Conservation (phyloP, 1,139 yeast species). For the Kluyveromyces sp. region DNA sequence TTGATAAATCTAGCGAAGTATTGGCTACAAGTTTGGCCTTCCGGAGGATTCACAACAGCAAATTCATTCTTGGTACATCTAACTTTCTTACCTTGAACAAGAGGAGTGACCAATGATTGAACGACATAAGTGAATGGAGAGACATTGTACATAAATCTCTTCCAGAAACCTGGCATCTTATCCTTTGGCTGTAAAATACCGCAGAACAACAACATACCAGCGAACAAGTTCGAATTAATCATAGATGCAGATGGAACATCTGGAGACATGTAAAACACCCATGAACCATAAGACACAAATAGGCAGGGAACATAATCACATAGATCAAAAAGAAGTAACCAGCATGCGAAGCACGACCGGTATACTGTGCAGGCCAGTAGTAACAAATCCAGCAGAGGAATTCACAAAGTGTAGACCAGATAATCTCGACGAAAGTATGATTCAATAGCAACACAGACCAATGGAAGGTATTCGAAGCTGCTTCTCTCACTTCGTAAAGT, state of each 20-base stretch:
- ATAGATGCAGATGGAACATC: constrained; percentile 54
- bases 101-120: constrained; percentile 43
- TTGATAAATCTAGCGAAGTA: constrained; percentile 36
- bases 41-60: constrained; percentile 42
- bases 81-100: constrained; percentile 48
- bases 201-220: constrained; percentile 47
- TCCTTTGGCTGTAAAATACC: constrained; percentile 50
- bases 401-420: constrained; percentile 41
- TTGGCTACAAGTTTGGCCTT: constrained; percentile 48
- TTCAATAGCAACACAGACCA: constrained; percentile 49
- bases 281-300: constrained; percentile 45
- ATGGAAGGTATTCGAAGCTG: constrained; percentile 53
- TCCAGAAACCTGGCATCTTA: constrained; percentile 55
- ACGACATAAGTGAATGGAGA: constrained; percentile 64
- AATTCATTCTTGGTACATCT: constrained; percentile 41
- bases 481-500: constrained; percentile 51
- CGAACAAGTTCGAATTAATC: constrained; percentile 41
- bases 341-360: constrained; percentile 37
- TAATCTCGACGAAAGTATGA: constrained; percentile 44
- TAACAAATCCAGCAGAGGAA: constrained; percentile 43
- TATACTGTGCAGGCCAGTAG: constrained; percentile 49
- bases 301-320: constrained; percentile 43
- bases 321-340: constrained; percentile 35
- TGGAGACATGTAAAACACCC: constrained; percentile 47
- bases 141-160: constrained; percentile 54